phyloP scores from a whole-genome alignment of 768 basidiomycete genomes.

The Phlegmacium glaucopus region DNA sequence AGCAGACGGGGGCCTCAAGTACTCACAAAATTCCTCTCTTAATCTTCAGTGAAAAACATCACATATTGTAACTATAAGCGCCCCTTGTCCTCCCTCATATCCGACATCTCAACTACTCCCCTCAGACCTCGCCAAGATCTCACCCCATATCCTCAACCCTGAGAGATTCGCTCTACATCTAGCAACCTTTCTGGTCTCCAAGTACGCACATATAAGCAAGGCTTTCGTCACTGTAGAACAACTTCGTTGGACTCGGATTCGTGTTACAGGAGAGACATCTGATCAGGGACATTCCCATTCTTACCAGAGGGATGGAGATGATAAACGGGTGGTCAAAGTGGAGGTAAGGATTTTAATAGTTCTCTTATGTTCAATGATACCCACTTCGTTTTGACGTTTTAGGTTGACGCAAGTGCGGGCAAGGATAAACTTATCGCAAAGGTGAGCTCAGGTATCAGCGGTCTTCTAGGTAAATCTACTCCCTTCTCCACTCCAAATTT shows the following conservation, averaged over 20 bases:
- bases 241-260: conserved; percentile 82
- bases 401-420: conserved; percentile 67
- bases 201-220: conserved; percentile 73
- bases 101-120: background rate
- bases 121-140: conserved; percentile 81
- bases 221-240: conserved; percentile 71
- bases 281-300: conserved; percentile 62
- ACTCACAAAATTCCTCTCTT: background rate
- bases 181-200: conserved; percentile 76
- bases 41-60: conserved; percentile 59
- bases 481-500: background rate
- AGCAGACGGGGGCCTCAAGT: background rate
- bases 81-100: background rate
- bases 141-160: conserved; percentile 79
- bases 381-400: background rate
- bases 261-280: conserved; percentile 39
- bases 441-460: conserved; percentile 69
- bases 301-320: conserved; percentile 87
- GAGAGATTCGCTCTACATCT: conserved; percentile 89
- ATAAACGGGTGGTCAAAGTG: conserved; percentile 68
- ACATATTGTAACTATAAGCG: conserved; percentile 45
- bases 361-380: conserved; percentile 9
- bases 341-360: conserved; percentile 35
- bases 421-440: conserved; percentile 59
- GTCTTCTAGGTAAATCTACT: conserved; percentile 64